Conservation (phyloP, 129 eudicot species). For the Pulicaria dysenterica region DNA sequence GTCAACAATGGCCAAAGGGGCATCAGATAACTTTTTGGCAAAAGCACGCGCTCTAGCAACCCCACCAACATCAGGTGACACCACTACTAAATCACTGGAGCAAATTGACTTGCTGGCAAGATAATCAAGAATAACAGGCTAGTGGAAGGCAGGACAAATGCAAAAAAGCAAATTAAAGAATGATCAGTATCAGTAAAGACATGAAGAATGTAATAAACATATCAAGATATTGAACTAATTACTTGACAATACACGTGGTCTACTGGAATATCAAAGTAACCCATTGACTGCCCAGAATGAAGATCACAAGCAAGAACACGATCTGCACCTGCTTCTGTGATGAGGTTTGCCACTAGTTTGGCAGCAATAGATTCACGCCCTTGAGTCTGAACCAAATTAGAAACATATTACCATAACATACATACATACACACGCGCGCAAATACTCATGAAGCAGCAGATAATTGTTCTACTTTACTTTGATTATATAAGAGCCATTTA, state of each 20-base stretch:
- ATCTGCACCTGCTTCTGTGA: conserved; percentile 86
- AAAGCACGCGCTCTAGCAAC: conserved; percentile 96
- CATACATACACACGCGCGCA: not conserved
- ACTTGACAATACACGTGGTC: conserved; percentile 93
- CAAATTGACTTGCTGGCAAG: conserved; percentile 83
- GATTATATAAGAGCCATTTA: too few species aligned
- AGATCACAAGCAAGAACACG: conserved; percentile 94
- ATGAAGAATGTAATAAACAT: not conserved
- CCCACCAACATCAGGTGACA: conserved; percentile 98
- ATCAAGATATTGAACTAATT: not conserved
- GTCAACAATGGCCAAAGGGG: conserved; percentile 92
- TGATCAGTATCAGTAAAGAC: conserved; percentile 2
- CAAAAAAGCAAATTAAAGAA: conserved; percentile 18
- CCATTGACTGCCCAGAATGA: conserved; percentile 94
- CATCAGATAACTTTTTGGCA: conserved; percentile 89
- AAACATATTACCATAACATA: conserved; percentile 16
- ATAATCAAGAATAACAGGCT: conserved; percentile 96
- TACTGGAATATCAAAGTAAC: conserved; percentile 91
- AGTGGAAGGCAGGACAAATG: conserved; percentile 15
- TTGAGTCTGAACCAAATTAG: conserved; percentile 54
- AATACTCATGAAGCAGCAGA: too few species aligned
- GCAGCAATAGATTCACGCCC: conserved; percentile 96
- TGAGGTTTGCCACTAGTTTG: conserved; percentile 75
- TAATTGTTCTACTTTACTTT: too few species aligned
- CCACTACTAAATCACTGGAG: conserved; percentile 79